These are phyloP conservation scores for Chenopodium suecicum DNA, from an alignment of 148 eudicot genomes.

Conservation along the genomic window DNA sequence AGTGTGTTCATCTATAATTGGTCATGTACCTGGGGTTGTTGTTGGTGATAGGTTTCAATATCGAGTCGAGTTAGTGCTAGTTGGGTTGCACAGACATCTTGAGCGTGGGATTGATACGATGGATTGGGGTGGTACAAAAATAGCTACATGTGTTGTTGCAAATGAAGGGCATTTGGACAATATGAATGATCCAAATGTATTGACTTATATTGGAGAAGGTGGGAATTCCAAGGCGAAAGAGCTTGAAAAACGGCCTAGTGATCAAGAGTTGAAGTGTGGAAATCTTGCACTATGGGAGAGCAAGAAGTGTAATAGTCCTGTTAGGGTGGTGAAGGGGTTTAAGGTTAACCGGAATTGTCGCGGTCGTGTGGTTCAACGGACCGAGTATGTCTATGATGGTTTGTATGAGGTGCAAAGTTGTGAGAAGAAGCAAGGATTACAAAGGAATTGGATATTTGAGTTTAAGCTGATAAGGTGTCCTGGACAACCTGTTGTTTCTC, in stretches of 20 bases:
- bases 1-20: neutral
- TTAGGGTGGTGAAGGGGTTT: constrained; percentile 53
- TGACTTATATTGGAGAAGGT: constrained; percentile 53
- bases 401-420: constrained; percentile 39
- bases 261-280: constrained; percentile 52
- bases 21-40: constrained; percentile 37
- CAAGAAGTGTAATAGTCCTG: constrained; percentile 33
- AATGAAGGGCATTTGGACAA: constrained; percentile 42
- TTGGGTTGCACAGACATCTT: constrained; percentile 47
- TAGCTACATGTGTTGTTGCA: constrained; percentile 51
- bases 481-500: constrained; percentile 29
- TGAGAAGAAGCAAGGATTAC: constrained; percentile 25
- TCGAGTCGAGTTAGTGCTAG: constrained; percentile 40
- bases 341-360: neutral
- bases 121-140: constrained; percentile 22
- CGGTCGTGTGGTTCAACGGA: neutral
- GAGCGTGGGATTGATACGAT: constrained; percentile 44
- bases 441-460: constrained; percentile 44
- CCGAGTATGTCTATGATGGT: constrained; percentile 50
- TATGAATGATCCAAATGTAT: constrained; percentile 18
- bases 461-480: constrained; percentile 38
- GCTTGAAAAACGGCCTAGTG: constrained; percentile 10
- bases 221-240: constrained; percentile 23
- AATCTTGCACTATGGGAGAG: constrained; percentile 59
- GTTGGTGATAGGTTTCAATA: constrained; percentile 46